These are phyloP conservation scores for Forsythia viridissima DNA, from an alignment of 257 asterid genomes.

Conservation along the genomic window DNA sequence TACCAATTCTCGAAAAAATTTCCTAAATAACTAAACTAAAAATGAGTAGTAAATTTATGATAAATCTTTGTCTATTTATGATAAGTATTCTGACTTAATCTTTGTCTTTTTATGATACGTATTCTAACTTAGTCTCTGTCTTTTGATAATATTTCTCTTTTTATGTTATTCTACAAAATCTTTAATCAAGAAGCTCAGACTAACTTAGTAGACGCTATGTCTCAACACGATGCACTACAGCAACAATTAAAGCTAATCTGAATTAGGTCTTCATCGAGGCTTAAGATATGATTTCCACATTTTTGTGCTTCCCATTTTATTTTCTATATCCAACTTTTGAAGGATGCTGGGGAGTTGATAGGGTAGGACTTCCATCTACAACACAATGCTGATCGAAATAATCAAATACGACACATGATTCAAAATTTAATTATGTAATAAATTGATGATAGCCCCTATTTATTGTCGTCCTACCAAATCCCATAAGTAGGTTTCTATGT, in stretches of 20 bases:
- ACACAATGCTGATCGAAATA: conserved; percentile 20
- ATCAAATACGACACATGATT: neutral
- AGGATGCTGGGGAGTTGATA: neutral
- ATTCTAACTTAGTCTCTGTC: too few species aligned
- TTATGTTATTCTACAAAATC: too few species aligned
- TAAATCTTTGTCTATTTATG: too few species aligned
- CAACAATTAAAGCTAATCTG: neutral
- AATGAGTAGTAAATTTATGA: too few species aligned
- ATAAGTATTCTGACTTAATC: too few species aligned
- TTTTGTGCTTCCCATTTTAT: neutral
- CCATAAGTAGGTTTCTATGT: neutral
- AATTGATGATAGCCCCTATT: neutral
- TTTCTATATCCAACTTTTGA: neutral
- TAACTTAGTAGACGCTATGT: neutral
- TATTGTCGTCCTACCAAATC: neutral
- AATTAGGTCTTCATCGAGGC: neutral
- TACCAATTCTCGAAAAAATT: too few species aligned
- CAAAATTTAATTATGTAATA: too few species aligned
- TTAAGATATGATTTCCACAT: neutral
- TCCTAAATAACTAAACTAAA: too few species aligned
- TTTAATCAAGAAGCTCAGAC: too few species aligned
- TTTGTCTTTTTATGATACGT: too few species aligned
- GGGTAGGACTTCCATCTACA: conserved; percentile 22
- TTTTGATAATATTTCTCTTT: too few species aligned
- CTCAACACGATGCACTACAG: neutral